Evolutionary conservation across 2,329 filamentous ascomycete species (phyloP).

Genomic region (Ceratocystis cacaofunesta): DNA sequence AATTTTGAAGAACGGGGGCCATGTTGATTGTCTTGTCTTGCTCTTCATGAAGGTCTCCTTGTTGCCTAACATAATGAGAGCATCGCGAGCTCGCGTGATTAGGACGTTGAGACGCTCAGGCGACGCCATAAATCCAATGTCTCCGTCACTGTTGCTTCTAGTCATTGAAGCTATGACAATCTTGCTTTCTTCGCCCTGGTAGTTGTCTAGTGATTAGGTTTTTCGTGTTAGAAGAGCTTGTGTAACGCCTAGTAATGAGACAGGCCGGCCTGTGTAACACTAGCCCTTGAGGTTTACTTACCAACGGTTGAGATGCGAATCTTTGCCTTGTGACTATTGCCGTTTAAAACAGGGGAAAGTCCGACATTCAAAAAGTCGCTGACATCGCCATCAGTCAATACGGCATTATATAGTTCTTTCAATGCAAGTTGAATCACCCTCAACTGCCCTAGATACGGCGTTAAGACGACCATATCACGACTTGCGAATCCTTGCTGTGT

Average conservation of each 20-base stretch:
- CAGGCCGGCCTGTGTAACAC: background rate
- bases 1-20: slow-evolving; percentile 41
- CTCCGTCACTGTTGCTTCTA: slow-evolving; percentile 44
- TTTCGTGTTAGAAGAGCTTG: no score
- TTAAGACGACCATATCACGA: slow-evolving; percentile 50
- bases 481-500: slow-evolving; percentile 57
- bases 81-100: slow-evolving; percentile 49
- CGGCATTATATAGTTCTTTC: slow-evolving; percentile 42
- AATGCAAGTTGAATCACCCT: slow-evolving; percentile 40
- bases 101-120: slow-evolving; percentile 56
- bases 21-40: slow-evolving; percentile 30
- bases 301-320: slow-evolving; percentile 56
- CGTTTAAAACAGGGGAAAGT: slow-evolving; percentile 35
- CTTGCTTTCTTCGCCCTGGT: slow-evolving; percentile 62
- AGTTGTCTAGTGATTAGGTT: slow-evolving; percentile 43
- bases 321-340: slow-evolving; percentile 35
- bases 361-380: slow-evolving; percentile 48
- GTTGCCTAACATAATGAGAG: slow-evolving; percentile 56
- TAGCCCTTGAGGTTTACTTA: slow-evolving; percentile 25
- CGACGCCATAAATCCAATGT: slow-evolving; percentile 57
- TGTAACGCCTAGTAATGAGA: background rate
- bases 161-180: slow-evolving; percentile 56
- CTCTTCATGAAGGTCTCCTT: slow-evolving; percentile 49
- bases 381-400: slow-evolving; percentile 54
- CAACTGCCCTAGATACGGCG: slow-evolving; percentile 58